Conservation (phyloP, 345 rosid species). For the Fremontodendron californicum region DNA sequence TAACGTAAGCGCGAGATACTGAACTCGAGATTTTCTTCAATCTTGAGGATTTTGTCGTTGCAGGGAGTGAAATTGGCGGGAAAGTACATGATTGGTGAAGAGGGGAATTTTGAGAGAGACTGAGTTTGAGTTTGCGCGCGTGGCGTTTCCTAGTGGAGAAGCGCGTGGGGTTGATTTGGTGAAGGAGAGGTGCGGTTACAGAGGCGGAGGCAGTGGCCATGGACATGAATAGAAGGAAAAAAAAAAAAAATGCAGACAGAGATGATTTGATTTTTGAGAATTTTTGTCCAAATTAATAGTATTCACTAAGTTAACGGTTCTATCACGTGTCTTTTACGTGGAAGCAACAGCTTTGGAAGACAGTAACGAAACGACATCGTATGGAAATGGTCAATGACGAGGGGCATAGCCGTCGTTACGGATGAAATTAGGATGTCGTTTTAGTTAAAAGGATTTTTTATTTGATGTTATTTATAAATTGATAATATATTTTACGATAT, state of each 20-base stretch:
- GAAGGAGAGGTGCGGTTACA: not conserved
- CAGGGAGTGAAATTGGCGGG: slow-evolving; percentile 29
- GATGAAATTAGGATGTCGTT: not conserved
- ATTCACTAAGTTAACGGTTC: not conserved
- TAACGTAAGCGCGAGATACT: slow-evolving; percentile 54
- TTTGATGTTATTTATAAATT: no score
- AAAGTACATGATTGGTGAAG: slow-evolving; percentile 28
- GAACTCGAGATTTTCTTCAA: slow-evolving; percentile 15
- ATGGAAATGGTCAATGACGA: not conserved
- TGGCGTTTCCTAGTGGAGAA: slow-evolving; percentile 9
- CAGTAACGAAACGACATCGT: not conserved
- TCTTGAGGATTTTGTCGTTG: slow-evolving; percentile 13
- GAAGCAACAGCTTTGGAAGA: not conserved
- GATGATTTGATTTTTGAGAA: not conserved
- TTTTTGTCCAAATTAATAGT: not conserved
- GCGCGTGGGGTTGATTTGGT: slow-evolving; percentile 23
- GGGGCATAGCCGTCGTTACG: not conserved
- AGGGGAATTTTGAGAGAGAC: not conserved
- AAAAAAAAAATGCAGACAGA: not conserved
- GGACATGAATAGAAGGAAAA: not conserved
- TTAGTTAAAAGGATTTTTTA: no score
- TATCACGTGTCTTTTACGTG: not conserved
- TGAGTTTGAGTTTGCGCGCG: slow-evolving; percentile 18
- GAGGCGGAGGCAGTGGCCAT: not conserved
- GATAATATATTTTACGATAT: no score